Evolutionary conservation across 2,329 filamentous ascomycete species (phyloP).

Genomic region (Diaporthe capsici): DNA sequence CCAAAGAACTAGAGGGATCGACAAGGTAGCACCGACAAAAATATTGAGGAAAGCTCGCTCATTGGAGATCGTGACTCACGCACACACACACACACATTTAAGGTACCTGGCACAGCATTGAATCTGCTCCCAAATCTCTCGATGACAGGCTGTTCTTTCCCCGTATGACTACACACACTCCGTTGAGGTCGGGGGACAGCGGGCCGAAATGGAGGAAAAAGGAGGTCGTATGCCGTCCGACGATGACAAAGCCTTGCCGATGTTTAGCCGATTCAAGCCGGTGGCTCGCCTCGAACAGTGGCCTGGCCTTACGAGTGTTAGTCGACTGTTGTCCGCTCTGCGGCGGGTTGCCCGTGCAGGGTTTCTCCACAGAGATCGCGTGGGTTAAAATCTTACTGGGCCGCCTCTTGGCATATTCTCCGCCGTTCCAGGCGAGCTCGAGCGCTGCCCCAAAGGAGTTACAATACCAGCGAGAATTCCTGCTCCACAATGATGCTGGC

Average conservation of each 20-base stretch:
- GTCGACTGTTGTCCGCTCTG: background rate
- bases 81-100: too few relatives aligned
- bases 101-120: background rate
- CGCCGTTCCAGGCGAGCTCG: background rate
- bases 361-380: slow-evolving; percentile 25
- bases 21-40: background rate
- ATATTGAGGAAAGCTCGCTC: background rate
- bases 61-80: background rate
- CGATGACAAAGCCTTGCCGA: background rate
- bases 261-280: slow-evolving; percentile 1
- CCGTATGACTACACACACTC: background rate
- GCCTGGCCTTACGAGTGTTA: background rate
- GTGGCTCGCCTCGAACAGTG: too few relatives aligned
- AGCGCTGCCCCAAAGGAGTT: background rate
- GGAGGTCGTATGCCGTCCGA: background rate
- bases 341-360: background rate
- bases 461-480: slow-evolving; percentile 13
- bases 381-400: background rate
- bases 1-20: background rate
- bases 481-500: background rate
- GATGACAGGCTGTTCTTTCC: background rate
- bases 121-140: too few relatives aligned
- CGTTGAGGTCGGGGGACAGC: background rate
- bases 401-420: slow-evolving; percentile 12
- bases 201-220: background rate